A percentile compares a stretch with the other conserved stretches of the same genome.
These are phyloP conservation scores for Zizania palustris DNA, from an alignment of 202 grass and related monocot species.

Conservation along the genomic window DNA sequence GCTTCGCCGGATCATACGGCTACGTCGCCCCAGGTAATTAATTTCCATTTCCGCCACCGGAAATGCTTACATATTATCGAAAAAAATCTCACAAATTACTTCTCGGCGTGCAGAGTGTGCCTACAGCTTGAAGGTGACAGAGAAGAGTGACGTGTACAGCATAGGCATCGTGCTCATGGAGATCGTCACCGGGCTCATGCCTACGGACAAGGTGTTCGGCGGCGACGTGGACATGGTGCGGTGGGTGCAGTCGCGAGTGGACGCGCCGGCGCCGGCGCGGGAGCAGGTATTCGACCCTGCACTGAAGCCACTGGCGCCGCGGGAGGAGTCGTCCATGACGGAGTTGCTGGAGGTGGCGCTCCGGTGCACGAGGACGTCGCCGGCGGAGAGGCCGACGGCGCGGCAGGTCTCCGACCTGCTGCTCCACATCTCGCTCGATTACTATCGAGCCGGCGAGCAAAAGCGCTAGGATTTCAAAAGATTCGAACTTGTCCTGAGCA, in stretches of 20 bases:
- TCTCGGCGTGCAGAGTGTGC: slow-evolving; percentile 63
- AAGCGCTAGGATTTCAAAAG: slow-evolving; percentile 29
- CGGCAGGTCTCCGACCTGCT: slow-evolving; percentile 82
- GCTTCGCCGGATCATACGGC: slow-evolving; percentile 89
- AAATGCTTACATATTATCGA: background rate
- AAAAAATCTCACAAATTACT: background rate
- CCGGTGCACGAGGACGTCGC: slow-evolving; percentile 61
- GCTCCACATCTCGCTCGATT: slow-evolving; percentile 66
- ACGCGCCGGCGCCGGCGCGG: slow-evolving; percentile 33
- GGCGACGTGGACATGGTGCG: slow-evolving; percentile 87
- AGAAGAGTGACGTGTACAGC: slow-evolving; percentile 93
- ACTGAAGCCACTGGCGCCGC: slow-evolving; percentile 62
- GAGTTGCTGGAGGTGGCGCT: slow-evolving; percentile 73
- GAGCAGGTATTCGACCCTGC: slow-evolving; percentile 69
- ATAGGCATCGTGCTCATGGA: slow-evolving; percentile 96
- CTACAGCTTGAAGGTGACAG: slow-evolving; percentile 81
- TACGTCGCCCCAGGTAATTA: slow-evolving; percentile 91
- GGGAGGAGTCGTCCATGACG: slow-evolving; percentile 65
- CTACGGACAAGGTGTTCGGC: slow-evolving; percentile 74
- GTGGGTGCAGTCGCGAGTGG: slow-evolving; percentile 73
- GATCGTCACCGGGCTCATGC: slow-evolving; percentile 72
- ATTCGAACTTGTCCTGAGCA: background rate
- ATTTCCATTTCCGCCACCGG: background rate
- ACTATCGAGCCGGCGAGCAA: slow-evolving; percentile 51
- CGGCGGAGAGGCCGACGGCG: slow-evolving; percentile 73